These are phyloP conservation scores for Micromonas commoda DNA, from an alignment of 139 green algal genomes.

Conservation along the genomic window DNA sequence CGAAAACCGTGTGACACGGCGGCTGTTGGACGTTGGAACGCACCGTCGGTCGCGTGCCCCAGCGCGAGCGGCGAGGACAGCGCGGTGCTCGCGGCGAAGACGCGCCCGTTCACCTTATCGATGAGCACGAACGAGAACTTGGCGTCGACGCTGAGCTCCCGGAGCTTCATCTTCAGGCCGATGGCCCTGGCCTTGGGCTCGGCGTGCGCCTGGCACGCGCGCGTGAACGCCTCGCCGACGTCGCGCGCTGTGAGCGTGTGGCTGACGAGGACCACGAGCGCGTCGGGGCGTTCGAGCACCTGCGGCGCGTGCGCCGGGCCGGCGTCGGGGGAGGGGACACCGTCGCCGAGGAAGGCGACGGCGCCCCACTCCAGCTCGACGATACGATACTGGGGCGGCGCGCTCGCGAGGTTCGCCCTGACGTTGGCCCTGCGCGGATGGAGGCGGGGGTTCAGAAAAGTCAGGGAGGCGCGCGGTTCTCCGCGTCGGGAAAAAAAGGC, in stretches of 20 bases:
- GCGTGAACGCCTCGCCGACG: not conserved
- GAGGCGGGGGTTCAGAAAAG: not conserved
- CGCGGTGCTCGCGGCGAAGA: slow-evolving; percentile 4
- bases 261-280: not conserved
- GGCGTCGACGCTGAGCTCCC: not conserved
- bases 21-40: no score
- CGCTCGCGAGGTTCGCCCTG: not conserved
- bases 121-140: slow-evolving; percentile 21
- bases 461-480: no score
- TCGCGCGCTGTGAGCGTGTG: not conserved
- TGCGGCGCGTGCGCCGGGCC: not conserved
- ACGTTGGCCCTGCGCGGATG: not conserved
- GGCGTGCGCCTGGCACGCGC: not conserved
- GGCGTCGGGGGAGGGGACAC: no score
- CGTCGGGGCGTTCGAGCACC: not conserved
- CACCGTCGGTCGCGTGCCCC: slow-evolving; percentile 6
- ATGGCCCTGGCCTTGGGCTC: not conserved
- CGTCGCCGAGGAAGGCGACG: not conserved
- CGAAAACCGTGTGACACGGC: no score
- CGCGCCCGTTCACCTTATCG: not conserved
- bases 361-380: not conserved
- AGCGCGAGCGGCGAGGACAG: not conserved
- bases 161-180: not conserved
- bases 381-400: not conserved
- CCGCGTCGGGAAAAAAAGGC: no score